phyloP scores from a whole-genome alignment of 306 rosid genomes.

The Vachellia pachyceras region DNA sequence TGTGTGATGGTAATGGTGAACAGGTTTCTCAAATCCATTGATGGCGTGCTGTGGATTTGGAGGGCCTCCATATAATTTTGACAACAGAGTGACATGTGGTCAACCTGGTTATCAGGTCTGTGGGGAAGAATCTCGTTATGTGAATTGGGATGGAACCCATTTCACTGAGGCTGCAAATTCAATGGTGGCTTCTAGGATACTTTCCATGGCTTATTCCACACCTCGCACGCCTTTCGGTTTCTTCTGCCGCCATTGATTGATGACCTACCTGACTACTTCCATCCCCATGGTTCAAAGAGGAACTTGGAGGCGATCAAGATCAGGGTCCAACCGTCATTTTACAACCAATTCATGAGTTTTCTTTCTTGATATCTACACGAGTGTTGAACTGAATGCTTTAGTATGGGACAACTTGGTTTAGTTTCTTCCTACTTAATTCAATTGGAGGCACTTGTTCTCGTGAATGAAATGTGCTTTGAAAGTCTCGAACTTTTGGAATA shows the following conservation, averaged over 20 bases:
- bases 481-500: too few species aligned
- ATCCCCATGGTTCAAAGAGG: too few species aligned
- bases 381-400: background rate
- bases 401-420: background rate
- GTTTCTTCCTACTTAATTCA: background rate
- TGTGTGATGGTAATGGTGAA: conserved; percentile 7
- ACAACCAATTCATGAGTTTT: conserved; percentile 16
- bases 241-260: conserved; percentile 59
- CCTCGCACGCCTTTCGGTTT: too few species aligned
- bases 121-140: too few species aligned
- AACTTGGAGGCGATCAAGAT: too few species aligned
- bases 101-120: too few species aligned
- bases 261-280: background rate
- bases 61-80: conserved; percentile 90
- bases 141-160: too few species aligned
- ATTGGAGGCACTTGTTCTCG: too few species aligned
- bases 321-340: conserved; percentile 14
- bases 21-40: conserved; percentile 77
- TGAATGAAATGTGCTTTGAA: background rate
- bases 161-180: too few species aligned
- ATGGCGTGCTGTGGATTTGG: conserved; percentile 92
- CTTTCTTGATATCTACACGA: too few species aligned
- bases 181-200: too few species aligned
- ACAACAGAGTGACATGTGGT: conserved; percentile 71
- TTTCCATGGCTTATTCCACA: too few species aligned